Base-by-base conservation (phyloP, 331 rosid genomes). In the Phaseolus coccineus region DNA sequence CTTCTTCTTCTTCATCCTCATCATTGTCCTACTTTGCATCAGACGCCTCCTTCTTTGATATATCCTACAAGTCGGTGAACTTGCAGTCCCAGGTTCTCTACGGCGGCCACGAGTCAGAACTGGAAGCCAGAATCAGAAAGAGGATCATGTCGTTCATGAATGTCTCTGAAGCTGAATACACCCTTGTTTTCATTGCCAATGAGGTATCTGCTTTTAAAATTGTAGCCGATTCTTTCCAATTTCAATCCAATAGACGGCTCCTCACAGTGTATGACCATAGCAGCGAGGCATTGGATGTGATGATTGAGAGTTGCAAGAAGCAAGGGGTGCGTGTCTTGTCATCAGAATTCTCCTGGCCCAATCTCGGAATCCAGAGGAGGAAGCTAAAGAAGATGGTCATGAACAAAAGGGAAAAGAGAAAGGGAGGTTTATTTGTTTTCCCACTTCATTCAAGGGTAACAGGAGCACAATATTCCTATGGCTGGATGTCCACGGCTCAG, bases 371-470 rank as follows among this genome's bases (percentile, higher is more conserved):
- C 16, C 79, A 82, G 27, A 35, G 84, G 28, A 77, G 56, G 66
- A 91, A 88, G 52, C 50, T 94, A 6, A 85, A 79, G 83, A 94
- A 87, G 79, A 74, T 65, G 81, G 51, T 94, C 2, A 53, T 53
- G 11, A 67, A 76, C 35, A 76, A 62, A 30, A 82, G 65, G 73
- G 81, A 53, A 27, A 85, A 81, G 64, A 82, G 76, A 59, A 87
- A 69, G 22, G 79, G 50, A 37, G 94, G 97, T 15, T 69, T 94
- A 52, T 89, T 94, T 58, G 97, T 89, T 72, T 91, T 92, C 61
- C 98, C 98, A 8, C 87, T 94, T 58, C 92, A 91, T 31, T 94
- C 98, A 4, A 88, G 89, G 69, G 77, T 89, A 64, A 92, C 97
- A 2, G 97, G 98, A 66, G 77, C 89, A 4, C 86, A 92, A 5